These are phyloP conservation scores for Aspergillus carlsbadensis DNA, from an alignment of 495 filamentous ascomycete species.

Conservation along the genomic window DNA sequence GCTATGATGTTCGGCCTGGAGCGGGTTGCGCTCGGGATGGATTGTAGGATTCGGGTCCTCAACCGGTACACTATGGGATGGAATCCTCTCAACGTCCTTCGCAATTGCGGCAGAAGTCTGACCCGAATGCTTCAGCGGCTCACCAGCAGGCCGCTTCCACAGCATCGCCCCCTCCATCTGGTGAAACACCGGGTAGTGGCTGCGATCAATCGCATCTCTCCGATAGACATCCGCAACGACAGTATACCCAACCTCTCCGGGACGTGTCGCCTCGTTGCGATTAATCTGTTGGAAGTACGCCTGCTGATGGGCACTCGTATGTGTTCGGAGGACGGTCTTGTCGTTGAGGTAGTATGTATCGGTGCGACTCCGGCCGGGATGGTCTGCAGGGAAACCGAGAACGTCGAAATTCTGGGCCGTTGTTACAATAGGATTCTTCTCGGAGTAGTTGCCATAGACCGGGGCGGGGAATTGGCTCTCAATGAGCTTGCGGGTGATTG, in stretches of 20 bases:
- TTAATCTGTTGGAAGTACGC: conserved; percentile 69
- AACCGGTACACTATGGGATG: conserved; percentile 67
- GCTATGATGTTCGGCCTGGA: conserved; percentile 70
- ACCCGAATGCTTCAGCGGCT: conserved; percentile 49
- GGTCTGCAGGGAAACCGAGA: conserved; percentile 81
- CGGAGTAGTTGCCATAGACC: conserved; percentile 71
- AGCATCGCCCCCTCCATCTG: conserved; percentile 95
- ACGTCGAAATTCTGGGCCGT: conserved; percentile 93
- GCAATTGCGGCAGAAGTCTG: conserved; percentile 49
- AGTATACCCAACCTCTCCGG: conserved; percentile 74
- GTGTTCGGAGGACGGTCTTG: conserved; percentile 81
- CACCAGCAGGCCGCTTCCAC: conserved; percentile 73
- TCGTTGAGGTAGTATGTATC: conserved; percentile 97
- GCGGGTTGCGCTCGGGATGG: conserved; percentile 77
- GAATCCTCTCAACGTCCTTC: conserved; percentile 66
- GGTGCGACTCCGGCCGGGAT: conserved; percentile 80
- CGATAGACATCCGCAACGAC: conserved; percentile 96
- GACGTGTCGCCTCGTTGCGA: conserved; percentile 44
- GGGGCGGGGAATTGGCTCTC: conserved; percentile 81
- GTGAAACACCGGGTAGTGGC: conserved; percentile 96
- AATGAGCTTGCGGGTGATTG: conserved; percentile 87
- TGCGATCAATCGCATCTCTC: conserved; percentile 89
- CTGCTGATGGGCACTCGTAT: conserved; percentile 90
- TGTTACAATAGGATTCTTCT: conserved; percentile 80
- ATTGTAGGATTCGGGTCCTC: conserved; percentile 82